Evolutionary conservation across 2,329 filamentous ascomycete species (phyloP).

Genomic region (Zymoseptoria crescenta): DNA sequence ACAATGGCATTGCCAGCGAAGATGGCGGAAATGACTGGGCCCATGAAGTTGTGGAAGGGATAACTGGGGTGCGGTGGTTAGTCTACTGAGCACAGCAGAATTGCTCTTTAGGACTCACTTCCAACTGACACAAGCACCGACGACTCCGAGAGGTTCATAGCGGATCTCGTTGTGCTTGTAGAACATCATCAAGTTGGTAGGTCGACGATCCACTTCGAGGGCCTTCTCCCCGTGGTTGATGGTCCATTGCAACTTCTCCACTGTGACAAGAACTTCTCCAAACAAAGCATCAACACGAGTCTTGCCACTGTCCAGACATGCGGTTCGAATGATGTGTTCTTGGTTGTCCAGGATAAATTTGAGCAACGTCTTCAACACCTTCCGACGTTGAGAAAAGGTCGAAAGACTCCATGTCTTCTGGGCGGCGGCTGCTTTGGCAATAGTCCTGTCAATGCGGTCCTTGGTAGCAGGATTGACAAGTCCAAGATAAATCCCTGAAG

Average conservation of each 20-base stretch:
- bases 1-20: slow-evolving; percentile 89
- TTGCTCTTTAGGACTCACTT: slow-evolving; percentile 54
- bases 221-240: slow-evolving; percentile 82
- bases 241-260: slow-evolving; percentile 91
- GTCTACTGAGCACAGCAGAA: neutral
- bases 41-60: slow-evolving; percentile 83
- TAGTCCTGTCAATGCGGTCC: slow-evolving; percentile 68
- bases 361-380: slow-evolving; percentile 72
- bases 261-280: slow-evolving; percentile 89
- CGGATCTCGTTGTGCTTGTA: slow-evolving; percentile 88
- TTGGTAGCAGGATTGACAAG: slow-evolving; percentile 68
- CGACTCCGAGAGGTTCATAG: slow-evolving; percentile 89
- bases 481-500: slow-evolving; percentile 77
- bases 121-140: slow-evolving; percentile 90
- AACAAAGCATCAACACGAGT: slow-evolving; percentile 90
- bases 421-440: slow-evolving; percentile 64
- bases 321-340: slow-evolving; percentile 73
- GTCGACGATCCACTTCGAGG: slow-evolving; percentile 61
- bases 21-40: slow-evolving; percentile 79
- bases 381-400: slow-evolving; percentile 66
- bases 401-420: slow-evolving; percentile 73
- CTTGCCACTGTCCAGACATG: slow-evolving; percentile 90
- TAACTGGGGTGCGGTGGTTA: slow-evolving; percentile 16
- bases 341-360: slow-evolving; percentile 83
- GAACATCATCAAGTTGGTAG: slow-evolving; percentile 86